Evolutionary conservation across 2,329 filamentous ascomycete genomes (phyloP).

Genomic region (Exophiala aquamarina): DNA sequence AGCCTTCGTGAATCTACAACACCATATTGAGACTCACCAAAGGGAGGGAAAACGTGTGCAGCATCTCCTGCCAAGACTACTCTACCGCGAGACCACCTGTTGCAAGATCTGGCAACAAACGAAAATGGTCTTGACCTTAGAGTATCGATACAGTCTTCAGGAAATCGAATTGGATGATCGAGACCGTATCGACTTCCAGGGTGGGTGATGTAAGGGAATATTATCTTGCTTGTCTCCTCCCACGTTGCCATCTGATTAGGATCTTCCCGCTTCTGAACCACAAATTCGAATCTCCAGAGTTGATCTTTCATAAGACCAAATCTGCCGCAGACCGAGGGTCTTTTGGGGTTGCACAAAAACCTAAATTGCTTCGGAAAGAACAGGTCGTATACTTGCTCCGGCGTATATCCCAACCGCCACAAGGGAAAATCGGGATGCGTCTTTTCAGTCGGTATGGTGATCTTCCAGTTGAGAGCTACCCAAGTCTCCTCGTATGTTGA

Average conservation of each 20-base stretch:
- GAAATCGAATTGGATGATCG: conserved; percentile 22
- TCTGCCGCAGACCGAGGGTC: conserved; percentile 30
- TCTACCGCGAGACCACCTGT: conserved; percentile 28
- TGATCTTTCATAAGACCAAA: conserved; percentile 31
- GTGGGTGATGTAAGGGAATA: conserved; percentile 32
- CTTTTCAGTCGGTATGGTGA: conserved; percentile 29
- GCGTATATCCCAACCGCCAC: conserved; percentile 31
- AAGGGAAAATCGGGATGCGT: conserved; percentile 33
- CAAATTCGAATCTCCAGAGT: conserved; percentile 38
- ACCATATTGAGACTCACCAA: conserved; percentile 18
- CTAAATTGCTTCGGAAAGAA: conserved; percentile 33
- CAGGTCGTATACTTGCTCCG: conserved; percentile 31
- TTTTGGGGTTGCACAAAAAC: conserved; percentile 30
- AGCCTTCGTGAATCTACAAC: background rate
- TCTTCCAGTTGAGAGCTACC: conserved; percentile 33
- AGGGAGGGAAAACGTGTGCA: conserved; percentile 33
- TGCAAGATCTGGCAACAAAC: conserved; percentile 29
- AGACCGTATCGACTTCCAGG: conserved; percentile 29
- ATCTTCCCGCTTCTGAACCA: conserved; percentile 35
- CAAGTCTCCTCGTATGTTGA: conserved; percentile 32
- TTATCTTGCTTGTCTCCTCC: conserved; percentile 26
- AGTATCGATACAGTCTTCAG: conserved; percentile 30
- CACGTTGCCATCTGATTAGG: conserved; percentile 29
- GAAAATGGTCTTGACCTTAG: conserved; percentile 29
- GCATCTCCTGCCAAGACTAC: conserved; percentile 30